Evolutionary conservation across 1,284 basidiomycete genomes (phyloP), one percentile per base, ranked within the genome.

Genomic region (Ustilago vetiveriae): DNA sequence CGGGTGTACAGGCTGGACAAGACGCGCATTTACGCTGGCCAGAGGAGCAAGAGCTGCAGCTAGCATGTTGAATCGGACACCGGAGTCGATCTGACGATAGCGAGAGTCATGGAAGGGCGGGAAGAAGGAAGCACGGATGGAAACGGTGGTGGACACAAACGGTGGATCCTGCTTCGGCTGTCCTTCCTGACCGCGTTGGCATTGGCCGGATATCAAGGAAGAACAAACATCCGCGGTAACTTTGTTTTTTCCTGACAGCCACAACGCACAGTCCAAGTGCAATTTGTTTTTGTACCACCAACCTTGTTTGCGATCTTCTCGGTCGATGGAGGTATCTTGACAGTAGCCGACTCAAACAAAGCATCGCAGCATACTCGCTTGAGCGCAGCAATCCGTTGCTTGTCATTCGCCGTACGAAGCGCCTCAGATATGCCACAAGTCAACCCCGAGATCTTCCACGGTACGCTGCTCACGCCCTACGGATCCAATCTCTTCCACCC

Each of bases 361-460:
- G n/a, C n/a, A n/a, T n/a, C n/a, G n/a, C n/a, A n/a, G n/a, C n/a
- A n/a, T n/a, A n/a, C n/a, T n/a, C n/a, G n/a, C n/a, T n/a, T n/a
- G n/a, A n/a, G n/a, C n/a, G n/a, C n/a, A n/a, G n/a, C n/a, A n/a
- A n/a, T n/a, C n/a, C n/a, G n/a, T n/a, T n/a, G n/a, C n/a, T n/a
- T n/a, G n/a, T n/a, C n/a, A n/a, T n/a, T n/a, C n/a, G n/a, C n/a
- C n/a, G n/a, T n/a, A n/a, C n/a, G n/a, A n/a, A n/a, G n/a, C n/a
- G n/a, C n/a, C n/a, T n/a, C n/a, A n/a, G n/a, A n/a, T n/a, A 32
- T 70, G 67, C 67, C 60, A 3, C 57, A 66, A 49, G 63, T 71
- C 45, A 66, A 71, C 19, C 68, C 68, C 2, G 63, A 71, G 32
- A 14, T 66, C 36, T 71, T 66, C n/a, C 63, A 71, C 41, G 63